Conservation (phyloP, 2,329 filamentous ascomycete species). For the Cladosporium oxysporum region DNA sequence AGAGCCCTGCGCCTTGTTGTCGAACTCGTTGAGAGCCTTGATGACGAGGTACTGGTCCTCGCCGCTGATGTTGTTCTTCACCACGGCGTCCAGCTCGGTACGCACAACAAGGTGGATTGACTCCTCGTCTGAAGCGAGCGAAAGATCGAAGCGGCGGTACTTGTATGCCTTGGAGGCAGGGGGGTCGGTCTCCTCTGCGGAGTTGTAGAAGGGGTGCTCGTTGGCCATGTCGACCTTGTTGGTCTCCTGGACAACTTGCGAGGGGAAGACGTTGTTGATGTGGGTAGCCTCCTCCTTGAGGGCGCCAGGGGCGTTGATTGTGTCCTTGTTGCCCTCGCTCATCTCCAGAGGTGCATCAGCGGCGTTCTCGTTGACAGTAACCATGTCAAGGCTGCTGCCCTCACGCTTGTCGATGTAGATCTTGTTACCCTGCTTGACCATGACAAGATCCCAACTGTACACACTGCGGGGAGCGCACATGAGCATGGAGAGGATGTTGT, state of each 20-base stretch:
- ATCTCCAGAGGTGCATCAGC: constrained; percentile 90
- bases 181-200: constrained; percentile 87
- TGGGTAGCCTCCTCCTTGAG: constrained; percentile 97
- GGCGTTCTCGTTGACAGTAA: constrained; percentile 98
- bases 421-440: constrained; percentile 90
- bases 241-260: constrained; percentile 86
- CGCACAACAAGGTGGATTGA: constrained; percentile 90
- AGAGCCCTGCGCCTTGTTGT: constrained; percentile 93
- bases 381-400: constrained; percentile 90
- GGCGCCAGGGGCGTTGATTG: constrained; percentile 88
- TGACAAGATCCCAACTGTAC: constrained; percentile 98
- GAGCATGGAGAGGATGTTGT: constrained; percentile 97
- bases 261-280: constrained; percentile 99
- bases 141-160: constrained; percentile 95
- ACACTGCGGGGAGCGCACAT: constrained; percentile 98
- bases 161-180: constrained; percentile 97
- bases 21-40: constrained; percentile 98
- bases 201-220: constrained; percentile 97
- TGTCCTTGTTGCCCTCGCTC: constrained; percentile 88
- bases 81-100: constrained; percentile 90
- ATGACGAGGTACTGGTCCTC: constrained; percentile 90
- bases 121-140: constrained; percentile 85
- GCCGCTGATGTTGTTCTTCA: constrained; percentile 90
- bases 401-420: constrained; percentile 99
- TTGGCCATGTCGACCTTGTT: constrained; percentile 81